Conservation (phyloP, 345 rosid genomes). For the Euphorbia peplus region DNA sequence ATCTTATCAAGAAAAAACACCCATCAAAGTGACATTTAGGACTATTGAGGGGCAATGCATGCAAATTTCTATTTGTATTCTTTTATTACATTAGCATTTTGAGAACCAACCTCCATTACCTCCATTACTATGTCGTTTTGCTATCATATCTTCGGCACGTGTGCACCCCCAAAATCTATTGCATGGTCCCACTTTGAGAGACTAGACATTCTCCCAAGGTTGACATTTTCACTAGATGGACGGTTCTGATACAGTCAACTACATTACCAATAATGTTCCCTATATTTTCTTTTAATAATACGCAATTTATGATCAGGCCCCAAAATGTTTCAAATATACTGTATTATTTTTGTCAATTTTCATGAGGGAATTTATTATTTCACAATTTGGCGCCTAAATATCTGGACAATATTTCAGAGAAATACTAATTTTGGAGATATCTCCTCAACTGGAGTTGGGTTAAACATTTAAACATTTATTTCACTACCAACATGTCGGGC, state of each 20-base stretch:
- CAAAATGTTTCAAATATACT: no score
- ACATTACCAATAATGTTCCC: constrained; percentile 28
- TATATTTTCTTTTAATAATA: constrained; percentile 18
- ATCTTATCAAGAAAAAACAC: not conserved
- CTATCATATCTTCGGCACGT: constrained; percentile 28
- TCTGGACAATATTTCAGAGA: no score
- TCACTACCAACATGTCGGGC: no score
- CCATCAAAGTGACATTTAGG: not conserved
- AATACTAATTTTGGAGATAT: no score
- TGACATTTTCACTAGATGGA: not conserved
- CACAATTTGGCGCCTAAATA: no score
- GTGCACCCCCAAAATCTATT: constrained; percentile 33
- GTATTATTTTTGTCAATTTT: no score
- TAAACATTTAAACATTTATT: no score
- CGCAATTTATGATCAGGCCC: constrained; percentile 10
- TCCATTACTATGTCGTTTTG: constrained; percentile 27
- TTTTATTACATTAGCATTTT: no score
- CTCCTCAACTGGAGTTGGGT: no score
- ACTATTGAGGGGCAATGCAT: not conserved
- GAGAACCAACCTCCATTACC: no score
- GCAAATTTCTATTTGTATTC: not conserved
- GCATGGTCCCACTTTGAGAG: not conserved
- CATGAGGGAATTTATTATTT: no score
- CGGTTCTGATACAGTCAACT: constrained; percentile 16
- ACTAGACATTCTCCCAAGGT: constrained; percentile 6